Base-by-base conservation (phyloP, 352 stramenopile genomes). In the Globisporangium cylindrosporum region DNA sequence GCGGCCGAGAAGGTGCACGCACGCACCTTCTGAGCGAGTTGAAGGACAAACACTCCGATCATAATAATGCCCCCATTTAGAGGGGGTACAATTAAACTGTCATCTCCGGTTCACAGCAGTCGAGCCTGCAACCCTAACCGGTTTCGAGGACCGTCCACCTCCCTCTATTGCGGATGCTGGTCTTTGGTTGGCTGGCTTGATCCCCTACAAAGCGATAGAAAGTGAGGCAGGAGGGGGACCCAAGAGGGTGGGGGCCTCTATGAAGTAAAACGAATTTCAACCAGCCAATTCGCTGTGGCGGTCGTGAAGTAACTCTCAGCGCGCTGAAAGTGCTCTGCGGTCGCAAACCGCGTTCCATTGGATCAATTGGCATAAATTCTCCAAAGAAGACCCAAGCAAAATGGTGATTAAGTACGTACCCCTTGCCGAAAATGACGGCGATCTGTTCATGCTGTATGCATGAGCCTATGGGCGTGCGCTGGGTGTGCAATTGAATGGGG, bases 391-490 rank as follows among this genome's bases (percentile, higher is more conserved):
- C 84, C 80, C 58, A 89, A 84, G 83, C 81, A 90, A 91, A 85
- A 93, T 94, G 87, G 87, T 94, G 83, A 94, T 94, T 81, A 94
- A 94, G 87, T 94, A 94, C 77, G 87, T 93, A 67, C 48, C 25
- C 27, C 18, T 36, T 60, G 55, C 55, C 27, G 18, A 60, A 43
- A 29, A 14, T 20, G 32, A 41, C 63, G 15, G 7, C 27, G 5
- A 24, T 48, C 9, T 60, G 59, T 62, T 25, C 41, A n/a, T 32
- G 20, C 24, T 61, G 20, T n/a, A 24, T 49, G 29, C 20, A n/a
- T 51, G 43, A 10, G 18, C 24, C 29, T 48, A 14, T 60, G n/a
- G 20, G 56, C 6, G 32, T 12, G 24, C 20, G 20, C 20, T 22
- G 20, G 20, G 1, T n/a, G 32, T 14, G 32, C 27, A 29, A 2